These are phyloP conservation scores for Friedmanniomyces endolithicus DNA, from an alignment of 495 filamentous ascomycete species.

Conservation along the genomic window DNA sequence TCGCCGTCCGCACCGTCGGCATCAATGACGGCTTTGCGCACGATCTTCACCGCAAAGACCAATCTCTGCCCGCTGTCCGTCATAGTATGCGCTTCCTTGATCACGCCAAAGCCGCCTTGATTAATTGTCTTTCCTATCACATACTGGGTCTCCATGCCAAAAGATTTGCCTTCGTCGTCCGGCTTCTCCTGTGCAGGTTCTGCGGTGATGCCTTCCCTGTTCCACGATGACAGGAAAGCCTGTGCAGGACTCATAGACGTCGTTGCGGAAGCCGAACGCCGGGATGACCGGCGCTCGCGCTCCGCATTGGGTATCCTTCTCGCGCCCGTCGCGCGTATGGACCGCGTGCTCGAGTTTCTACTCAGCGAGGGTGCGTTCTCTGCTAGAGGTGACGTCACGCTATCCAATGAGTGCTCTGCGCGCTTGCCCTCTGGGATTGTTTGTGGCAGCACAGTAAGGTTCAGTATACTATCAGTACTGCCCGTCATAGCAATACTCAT, in stretches of 20 bases:
- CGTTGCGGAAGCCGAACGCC: conserved; percentile 25
- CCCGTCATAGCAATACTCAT: conserved; percentile 9
- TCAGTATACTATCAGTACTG: conserved; percentile 14
- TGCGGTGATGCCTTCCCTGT: conserved; percentile 2
- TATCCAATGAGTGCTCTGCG: conserved; percentile 2
- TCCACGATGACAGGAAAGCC: conserved; percentile 49
- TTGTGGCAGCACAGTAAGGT: conserved; percentile 9
- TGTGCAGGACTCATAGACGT: conserved; percentile 36
- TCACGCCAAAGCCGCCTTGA: conserved; percentile 56
- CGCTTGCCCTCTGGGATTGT: conserved; percentile 14
- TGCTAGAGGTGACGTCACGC: conserved; percentile 1
- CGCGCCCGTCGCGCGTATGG: not conserved
- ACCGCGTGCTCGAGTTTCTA: conserved; percentile 13
- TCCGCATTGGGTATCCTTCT: conserved; percentile 5
- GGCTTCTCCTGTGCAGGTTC: conserved; percentile 31
- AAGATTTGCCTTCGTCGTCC: conserved; percentile 62
- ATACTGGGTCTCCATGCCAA: conserved; percentile 49
- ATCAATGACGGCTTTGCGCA: conserved; percentile 47
- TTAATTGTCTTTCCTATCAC: conserved; percentile 61
- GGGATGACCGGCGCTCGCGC: conserved; percentile 7
- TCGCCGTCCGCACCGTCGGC: conserved; percentile 54
- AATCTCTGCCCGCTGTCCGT: conserved; percentile 38
- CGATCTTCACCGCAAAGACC: conserved; percentile 56
- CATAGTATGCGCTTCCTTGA: conserved; percentile 60
- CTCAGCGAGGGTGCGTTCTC: conserved; percentile 11